These are phyloP conservation scores for Ustilago hordei DNA, from an alignment of 1,284 basidiomycete species.

Conservation along the genomic window DNA sequence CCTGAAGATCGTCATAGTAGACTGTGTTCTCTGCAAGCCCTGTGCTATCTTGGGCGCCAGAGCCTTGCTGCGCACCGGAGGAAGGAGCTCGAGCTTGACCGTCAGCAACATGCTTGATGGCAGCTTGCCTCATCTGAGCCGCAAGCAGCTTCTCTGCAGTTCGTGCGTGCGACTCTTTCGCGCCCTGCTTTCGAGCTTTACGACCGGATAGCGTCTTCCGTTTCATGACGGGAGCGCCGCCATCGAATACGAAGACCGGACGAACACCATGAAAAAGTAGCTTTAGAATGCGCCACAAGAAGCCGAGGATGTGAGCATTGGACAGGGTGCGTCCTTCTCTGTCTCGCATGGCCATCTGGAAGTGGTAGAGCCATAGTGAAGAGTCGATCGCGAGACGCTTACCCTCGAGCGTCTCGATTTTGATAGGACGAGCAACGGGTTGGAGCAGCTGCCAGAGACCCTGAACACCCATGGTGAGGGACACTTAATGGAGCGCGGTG, in stretches of 20 bases:
- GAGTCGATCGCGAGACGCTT: conserved; percentile 81
- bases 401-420: conserved; percentile 68
- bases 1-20: conserved; percentile 56
- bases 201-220: conserved; percentile 69
- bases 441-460: conserved; percentile 69
- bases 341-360: conserved; percentile 91
- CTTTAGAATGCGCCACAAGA: conserved; percentile 84
- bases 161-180: conserved; percentile 65
- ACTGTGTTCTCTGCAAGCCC: conserved; percentile 72
- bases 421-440: conserved; percentile 69
- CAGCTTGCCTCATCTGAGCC: conserved; percentile 91
- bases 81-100: conserved; percentile 17
- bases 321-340: conserved; percentile 90
- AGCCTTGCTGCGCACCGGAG: conserved; percentile 10
- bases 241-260: conserved; percentile 90
- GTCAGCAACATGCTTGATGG: conserved; percentile 76
- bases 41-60: conserved; percentile 1
- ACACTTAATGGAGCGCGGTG: too few relatives aligned
- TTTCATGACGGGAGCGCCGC: conserved; percentile 71
- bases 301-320: conserved; percentile 95
- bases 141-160: conserved; percentile 86
- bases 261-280: conserved; percentile 88
- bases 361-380: conserved; percentile 94
- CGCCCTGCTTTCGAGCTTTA: conserved; percentile 76
- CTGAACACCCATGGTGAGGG: conserved; percentile 65